phyloP scores from a whole-genome alignment of 805 yeast genomes.

The Kockiozyma suomiensis region DNA sequence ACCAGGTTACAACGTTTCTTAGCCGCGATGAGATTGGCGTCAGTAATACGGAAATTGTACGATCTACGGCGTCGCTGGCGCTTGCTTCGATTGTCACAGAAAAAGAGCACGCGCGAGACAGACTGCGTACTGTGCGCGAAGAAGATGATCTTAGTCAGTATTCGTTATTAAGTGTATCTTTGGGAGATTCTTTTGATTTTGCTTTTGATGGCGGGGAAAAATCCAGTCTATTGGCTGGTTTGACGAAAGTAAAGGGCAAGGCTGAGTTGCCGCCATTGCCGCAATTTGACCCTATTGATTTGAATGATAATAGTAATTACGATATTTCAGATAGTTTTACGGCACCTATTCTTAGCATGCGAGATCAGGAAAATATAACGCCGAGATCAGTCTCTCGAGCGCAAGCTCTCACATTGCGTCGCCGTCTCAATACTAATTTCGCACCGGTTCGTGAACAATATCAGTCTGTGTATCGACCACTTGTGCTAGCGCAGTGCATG shows the following conservation, averaged over 20 bases:
- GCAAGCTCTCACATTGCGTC: conserved; percentile 4
- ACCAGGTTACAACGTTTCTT: background rate
- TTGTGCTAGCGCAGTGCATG: background rate
- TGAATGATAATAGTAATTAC: background rate
- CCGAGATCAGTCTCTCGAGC: background rate
- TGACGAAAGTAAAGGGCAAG: background rate
- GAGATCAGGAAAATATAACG: background rate
- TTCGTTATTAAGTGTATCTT: background rate
- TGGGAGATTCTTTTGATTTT: background rate
- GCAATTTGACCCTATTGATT: background rate
- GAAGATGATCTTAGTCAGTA: background rate
- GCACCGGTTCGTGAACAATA: conserved; percentile 6
- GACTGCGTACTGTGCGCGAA: background rate
- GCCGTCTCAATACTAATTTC: conserved; percentile 1
- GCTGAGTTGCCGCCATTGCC: conserved; percentile 5
- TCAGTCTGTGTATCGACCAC: conserved; percentile 1
- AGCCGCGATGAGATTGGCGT: background rate
- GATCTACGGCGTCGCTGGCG: background rate
- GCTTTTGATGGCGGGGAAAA: background rate
- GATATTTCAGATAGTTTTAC: background rate
- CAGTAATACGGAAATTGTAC: background rate
- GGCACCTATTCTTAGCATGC: background rate
- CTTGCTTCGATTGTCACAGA: background rate
- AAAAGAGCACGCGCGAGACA: background rate
- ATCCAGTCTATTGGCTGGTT: too few species aligned